phyloP scores from a whole-genome alignment of 768 basidiomycete genomes.

The Gymnopilus junonius region DNA sequence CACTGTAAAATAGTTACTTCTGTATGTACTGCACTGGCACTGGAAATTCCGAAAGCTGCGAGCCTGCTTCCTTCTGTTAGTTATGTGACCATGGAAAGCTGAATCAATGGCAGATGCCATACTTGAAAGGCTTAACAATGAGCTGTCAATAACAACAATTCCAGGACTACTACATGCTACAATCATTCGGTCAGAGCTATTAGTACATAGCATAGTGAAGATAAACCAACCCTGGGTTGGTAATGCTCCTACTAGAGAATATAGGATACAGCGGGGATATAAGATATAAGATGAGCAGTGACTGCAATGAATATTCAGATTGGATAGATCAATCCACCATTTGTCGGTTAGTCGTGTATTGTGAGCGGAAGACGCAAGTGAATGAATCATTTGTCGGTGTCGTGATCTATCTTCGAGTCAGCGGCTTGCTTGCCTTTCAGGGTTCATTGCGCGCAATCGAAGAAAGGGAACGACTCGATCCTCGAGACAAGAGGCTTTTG shows the following conservation, averaged over 20 bases:
- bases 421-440: not conserved
- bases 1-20: too few relatives aligned
- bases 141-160: not conserved
- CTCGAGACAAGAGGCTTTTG: constrained; percentile 21
- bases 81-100: too few relatives aligned
- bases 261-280: not conserved
- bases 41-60: too few relatives aligned
- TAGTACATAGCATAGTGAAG: not conserved
- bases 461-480: constrained; percentile 17
- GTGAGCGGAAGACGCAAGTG: not conserved
- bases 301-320: not conserved
- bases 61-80: too few relatives aligned
- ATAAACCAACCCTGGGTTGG: not conserved
- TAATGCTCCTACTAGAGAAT: not conserved
- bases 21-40: too few relatives aligned
- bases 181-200: not conserved
- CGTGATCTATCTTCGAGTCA: not conserved
- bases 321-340: not conserved
- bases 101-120: too few relatives aligned
- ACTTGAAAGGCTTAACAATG: too few relatives aligned
- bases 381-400: constrained; percentile 3
- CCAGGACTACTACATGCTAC: not conserved
- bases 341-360: not conserved
- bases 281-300: not conserved
- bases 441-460: not conserved